Evolutionary conservation across 352 stramenopile species (phyloP).

Genomic region (Phytophthora palmivora): DNA sequence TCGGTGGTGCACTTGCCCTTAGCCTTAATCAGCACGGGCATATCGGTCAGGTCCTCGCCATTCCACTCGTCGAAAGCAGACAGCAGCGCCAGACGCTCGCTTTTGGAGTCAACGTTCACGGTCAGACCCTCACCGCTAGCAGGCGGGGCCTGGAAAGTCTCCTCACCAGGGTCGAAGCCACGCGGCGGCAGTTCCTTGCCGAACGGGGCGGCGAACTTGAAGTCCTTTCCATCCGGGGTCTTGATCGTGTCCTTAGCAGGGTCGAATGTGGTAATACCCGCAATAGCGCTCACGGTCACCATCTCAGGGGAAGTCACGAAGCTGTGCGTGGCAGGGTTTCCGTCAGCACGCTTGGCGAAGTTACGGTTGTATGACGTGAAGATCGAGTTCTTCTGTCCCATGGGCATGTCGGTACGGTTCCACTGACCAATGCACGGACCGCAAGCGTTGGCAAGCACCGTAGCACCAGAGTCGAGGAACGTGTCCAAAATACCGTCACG

Average conservation of each 20-base stretch:
- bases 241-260: constrained; percentile 91
- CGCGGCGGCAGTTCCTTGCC: constrained; percentile 92
- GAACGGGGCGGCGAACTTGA: constrained; percentile 92
- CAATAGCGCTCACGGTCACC: constrained; percentile 91
- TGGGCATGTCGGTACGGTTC: constrained; percentile 90
- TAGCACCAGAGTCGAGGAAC: constrained; percentile 90
- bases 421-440: constrained; percentile 95
- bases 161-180: constrained; percentile 92
- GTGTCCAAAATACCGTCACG: constrained; percentile 92
- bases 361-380: constrained; percentile 97
- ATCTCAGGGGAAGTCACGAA: constrained; percentile 94
- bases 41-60: constrained; percentile 87
- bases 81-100: constrained; percentile 89
- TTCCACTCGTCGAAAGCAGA: constrained; percentile 90
- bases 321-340: constrained; percentile 93
- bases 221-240: constrained; percentile 83
- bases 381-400: constrained; percentile 94
- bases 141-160: constrained; percentile 92
- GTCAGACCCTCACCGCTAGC: constrained; percentile 64
- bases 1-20: constrained; percentile 97
- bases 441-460: constrained; percentile 92
- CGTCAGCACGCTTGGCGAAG: constrained; percentile 95
- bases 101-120: constrained; percentile 85
- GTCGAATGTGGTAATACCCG: constrained; percentile 92
- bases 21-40: constrained; percentile 94